Conservation (phyloP, 345 rosid species). For the Lepidium sativum region DNA sequence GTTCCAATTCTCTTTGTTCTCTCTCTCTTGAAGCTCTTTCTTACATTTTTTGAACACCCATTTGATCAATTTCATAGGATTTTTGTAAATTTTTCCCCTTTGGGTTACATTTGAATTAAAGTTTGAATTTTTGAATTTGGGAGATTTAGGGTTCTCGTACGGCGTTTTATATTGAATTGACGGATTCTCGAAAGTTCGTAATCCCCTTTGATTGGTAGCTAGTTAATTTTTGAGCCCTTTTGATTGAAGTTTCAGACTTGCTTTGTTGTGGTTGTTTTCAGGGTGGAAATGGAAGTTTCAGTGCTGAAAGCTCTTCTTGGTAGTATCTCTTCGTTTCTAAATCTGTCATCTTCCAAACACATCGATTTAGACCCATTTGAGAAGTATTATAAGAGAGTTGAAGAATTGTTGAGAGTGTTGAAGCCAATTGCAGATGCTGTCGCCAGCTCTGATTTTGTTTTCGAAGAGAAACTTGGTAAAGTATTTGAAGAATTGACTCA, state of each 20-base stretch:
- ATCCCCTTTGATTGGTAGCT: not conserved
- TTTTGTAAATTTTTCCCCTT: not conserved
- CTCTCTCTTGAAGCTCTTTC: not conserved
- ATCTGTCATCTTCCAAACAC: slow-evolving; percentile 49
- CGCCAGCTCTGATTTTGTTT: slow-evolving; percentile 46
- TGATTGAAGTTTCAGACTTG: not conserved
- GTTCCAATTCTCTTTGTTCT: not conserved
- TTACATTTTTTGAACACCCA: not conserved
- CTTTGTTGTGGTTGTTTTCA: slow-evolving; percentile 10
- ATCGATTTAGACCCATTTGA: slow-evolving; percentile 54
- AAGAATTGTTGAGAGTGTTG: slow-evolving; percentile 66
- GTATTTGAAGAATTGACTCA: slow-evolving; percentile 55
- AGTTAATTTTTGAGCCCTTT: not conserved
- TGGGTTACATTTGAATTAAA: not conserved
- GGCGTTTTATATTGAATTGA: not conserved
- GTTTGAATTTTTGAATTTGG: not conserved
- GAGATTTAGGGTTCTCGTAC: not conserved
- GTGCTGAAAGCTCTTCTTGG: slow-evolving; percentile 53
- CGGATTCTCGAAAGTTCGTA: not conserved
- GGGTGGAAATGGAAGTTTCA: slow-evolving; percentile 75
- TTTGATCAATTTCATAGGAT: not conserved
- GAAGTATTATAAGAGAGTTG: slow-evolving; percentile 62
- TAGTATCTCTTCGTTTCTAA: slow-evolving; percentile 57
- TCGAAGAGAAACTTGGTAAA: slow-evolving; percentile 49
- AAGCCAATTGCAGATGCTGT: slow-evolving; percentile 64